These are phyloP conservation scores for Beauveria sp. DNA, from an alignment of 2,329 filamentous ascomycete species.

Conservation along the genomic window DNA sequence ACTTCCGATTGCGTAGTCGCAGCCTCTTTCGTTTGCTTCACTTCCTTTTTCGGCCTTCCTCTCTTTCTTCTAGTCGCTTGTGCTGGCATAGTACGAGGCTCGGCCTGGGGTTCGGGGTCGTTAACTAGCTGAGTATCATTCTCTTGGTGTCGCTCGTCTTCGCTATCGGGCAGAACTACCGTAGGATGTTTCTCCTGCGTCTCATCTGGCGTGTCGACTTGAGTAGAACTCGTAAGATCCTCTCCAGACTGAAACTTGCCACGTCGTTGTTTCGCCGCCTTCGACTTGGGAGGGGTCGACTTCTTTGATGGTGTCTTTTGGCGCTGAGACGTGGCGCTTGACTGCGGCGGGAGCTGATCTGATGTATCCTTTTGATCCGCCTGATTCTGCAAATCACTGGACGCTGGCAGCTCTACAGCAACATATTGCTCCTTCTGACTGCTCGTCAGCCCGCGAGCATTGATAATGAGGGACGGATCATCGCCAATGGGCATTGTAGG, in stretches of 20 bases:
- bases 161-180: not conserved
- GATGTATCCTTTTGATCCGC: not conserved
- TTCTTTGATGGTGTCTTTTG: not conserved
- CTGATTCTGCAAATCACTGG: conserved; percentile 8
- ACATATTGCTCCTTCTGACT: conserved; percentile 32
- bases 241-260: not conserved
- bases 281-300: not conserved
- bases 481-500: conserved; percentile 17
- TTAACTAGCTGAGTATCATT: not conserved
- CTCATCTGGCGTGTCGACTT: not conserved
- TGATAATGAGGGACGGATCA: conserved; percentile 26
- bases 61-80: conserved; percentile 13
- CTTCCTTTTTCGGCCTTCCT: conserved; percentile 13
- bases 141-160: not conserved
- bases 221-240: not conserved
- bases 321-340: not conserved
- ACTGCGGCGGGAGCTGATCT: not conserved
- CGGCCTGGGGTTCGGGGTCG: not conserved
- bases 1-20: conserved; percentile 14
- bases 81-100: not conserved
- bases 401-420: conserved; percentile 17
- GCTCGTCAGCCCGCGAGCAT: conserved; percentile 26
- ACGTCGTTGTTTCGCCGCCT: not conserved
- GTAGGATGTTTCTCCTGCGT: not conserved
- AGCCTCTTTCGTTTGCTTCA: conserved; percentile 14